Base-by-base conservation (phyloP, 106 monocot genomes). In the Dactylorhiza incarnata region DNA sequence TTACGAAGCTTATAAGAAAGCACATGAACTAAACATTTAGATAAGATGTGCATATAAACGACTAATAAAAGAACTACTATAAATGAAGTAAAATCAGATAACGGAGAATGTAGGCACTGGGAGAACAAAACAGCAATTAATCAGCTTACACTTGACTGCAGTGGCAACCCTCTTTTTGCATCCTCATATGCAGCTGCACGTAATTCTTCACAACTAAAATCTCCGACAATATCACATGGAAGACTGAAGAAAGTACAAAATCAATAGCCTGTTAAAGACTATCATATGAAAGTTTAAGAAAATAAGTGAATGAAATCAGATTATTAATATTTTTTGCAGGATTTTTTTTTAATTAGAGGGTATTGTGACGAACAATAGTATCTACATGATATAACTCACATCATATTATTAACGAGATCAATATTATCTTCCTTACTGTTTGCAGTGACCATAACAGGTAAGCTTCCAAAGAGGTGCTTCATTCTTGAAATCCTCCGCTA, bases 381-480 rank as follows among this genome's bases (percentile, higher is more conserved):
- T 24, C 65, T 10, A 25, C 29, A 65, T 65, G 26, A 65, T 69
- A 69, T 10, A 69, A 69, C 45, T 69, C 45, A 46, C 69, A 69
- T 24, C 46, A 71, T 71, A 14, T 4, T 22, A 50, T 20, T 73
- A 73, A 49, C 44, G 69, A 13, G 45, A 45, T 69, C 43, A 69
- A 46, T 69, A 46, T 45, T 49, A 47, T 44, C 74, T 74, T 45
- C 10, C 74, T 70, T 86, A 97, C 97, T 75, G 67, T 78, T 87
- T 97, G 56, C 74, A 75, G 80, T 94, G 97, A 45, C 84, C 84
- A 85, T 97, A 97, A 77, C 91, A 94, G 44, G 94, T 94, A 59
- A 94, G 91, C 79, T 84, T 89, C 94, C 94, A 91, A 47, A 99
- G 78, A 16, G 97, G 94, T 66, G 84, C 76, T 55, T 99, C 94